A percentile compares a stretch with the other conserved stretches of the same genome.
Evolutionary conservation across 176 grass and related monocot species (phyloP).

Genomic region (Cocos nucifera): DNA sequence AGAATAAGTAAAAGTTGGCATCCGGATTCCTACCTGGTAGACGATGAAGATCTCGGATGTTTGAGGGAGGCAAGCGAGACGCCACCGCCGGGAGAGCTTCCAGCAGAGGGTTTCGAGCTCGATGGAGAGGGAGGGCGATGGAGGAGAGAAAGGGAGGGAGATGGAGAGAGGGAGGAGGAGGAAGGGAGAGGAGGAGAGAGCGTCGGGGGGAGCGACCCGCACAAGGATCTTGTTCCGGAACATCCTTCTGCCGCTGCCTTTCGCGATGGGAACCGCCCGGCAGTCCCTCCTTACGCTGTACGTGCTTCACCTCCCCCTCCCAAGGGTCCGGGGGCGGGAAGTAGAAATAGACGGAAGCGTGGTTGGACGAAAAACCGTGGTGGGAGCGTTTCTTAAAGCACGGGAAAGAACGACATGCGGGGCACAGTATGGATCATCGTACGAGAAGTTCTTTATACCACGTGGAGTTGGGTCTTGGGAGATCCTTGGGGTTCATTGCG

Average conservation of each 20-base stretch:
- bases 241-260: constrained; percentile 7
- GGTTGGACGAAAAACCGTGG: too few relatives aligned
- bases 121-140: constrained; percentile 19
- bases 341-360: too few relatives aligned
- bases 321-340: too few relatives aligned
- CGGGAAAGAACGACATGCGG: too few relatives aligned
- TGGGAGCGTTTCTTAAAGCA: too few relatives aligned
- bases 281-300: too few relatives aligned
- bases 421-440: too few relatives aligned
- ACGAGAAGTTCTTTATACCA: too few relatives aligned
- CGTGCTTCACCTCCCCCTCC: too few relatives aligned
- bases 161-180: not conserved
- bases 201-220: constrained; percentile 19
- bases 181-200: constrained; percentile 17
- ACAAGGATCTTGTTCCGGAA: constrained; percentile 67
- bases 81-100: constrained; percentile 50
- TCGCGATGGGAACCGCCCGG: not conserved
- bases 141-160: constrained; percentile 26
- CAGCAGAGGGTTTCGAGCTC: constrained; percentile 69
- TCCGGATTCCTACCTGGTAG: constrained; percentile 35
- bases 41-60: constrained; percentile 40
- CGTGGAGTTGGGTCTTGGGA: too few relatives aligned
- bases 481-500: too few relatives aligned
- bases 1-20: not conserved
- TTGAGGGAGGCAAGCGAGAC: constrained; percentile 53